These are phyloP conservation scores for Sordariomycetes sp. DNA, from an alignment of 2,329 filamentous ascomycete species.

Conservation along the genomic window DNA sequence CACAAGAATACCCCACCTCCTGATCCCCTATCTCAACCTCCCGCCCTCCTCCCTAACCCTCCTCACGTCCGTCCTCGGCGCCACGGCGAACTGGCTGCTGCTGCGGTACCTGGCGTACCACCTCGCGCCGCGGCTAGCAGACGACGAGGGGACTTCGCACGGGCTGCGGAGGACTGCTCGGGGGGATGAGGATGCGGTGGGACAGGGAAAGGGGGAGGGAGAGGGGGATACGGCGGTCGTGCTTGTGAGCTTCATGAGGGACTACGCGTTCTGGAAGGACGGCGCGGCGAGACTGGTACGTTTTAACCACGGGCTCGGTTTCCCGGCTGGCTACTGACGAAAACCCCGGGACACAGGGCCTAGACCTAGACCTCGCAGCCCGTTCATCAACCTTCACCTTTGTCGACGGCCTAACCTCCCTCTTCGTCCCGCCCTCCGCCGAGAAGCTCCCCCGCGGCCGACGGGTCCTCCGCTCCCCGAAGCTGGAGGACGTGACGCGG, in stretches of 20 bases:
- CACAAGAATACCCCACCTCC: conserved; percentile 44
- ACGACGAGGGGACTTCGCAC: background rate
- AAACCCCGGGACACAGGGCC: conserved; percentile 30
- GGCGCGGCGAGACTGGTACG: conserved; percentile 53
- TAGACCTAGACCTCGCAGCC: conserved; percentile 53
- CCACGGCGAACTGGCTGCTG: conserved; percentile 52
- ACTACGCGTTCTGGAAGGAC: conserved; percentile 65
- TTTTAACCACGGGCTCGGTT: background rate
- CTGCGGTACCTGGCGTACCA: conserved; percentile 35
- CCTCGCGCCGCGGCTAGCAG: conserved; percentile 19
- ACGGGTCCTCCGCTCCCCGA: conserved; percentile 6
- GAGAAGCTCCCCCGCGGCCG: conserved; percentile 6
- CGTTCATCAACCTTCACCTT: conserved; percentile 52
- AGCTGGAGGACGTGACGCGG: conserved; percentile 20
- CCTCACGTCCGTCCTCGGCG: conserved; percentile 54
- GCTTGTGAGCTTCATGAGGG: conserved; percentile 71
- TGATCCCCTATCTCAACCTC: conserved; percentile 49
- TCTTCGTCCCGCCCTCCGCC: conserved; percentile 25
- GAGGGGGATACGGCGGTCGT: conserved; percentile 37
- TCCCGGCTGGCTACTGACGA: background rate
- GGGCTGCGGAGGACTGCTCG: background rate
- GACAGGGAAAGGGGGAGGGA: background rate
- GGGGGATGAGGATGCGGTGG: background rate
- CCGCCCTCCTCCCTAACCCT: conserved; percentile 49
- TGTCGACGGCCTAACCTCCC: conserved; percentile 57